Percentiles rank a stretch among this genome's conserved stretches.
Conservation (phyloP, 352 stramenopile species). For the Phytophthora constricta region DNA sequence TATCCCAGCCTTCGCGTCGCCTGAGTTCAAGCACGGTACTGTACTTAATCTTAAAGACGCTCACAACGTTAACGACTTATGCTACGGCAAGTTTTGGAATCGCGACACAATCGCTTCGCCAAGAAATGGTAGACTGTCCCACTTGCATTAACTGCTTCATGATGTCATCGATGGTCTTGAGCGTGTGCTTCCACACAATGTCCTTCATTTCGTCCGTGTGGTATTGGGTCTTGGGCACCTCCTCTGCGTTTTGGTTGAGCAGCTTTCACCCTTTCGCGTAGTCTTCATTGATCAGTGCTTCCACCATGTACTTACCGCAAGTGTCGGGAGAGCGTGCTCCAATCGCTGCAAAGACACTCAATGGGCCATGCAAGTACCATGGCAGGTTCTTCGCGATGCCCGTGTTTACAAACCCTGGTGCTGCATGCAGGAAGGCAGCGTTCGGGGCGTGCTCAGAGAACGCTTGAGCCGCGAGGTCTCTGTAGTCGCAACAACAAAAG, state of each 20-base stretch:
- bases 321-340: constrained; percentile 20
- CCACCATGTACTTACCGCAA: constrained; percentile 28
- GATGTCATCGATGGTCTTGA: constrained; percentile 23
- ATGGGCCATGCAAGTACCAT: constrained; percentile 13
- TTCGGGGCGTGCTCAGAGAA: constrained; percentile 24
- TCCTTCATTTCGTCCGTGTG: constrained; percentile 33
- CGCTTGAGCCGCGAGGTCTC: constrained; percentile 33
- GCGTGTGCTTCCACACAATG: constrained; percentile 26
- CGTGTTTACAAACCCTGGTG: constrained; percentile 27
- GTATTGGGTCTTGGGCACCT: constrained; percentile 21
- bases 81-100: too few species aligned
- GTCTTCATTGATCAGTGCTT: constrained; percentile 24
- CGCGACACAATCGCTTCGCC: too few species aligned
- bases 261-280: constrained; percentile 28
- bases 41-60: too few species aligned
- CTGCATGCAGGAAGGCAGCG: constrained; percentile 31
- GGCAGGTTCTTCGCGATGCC: constrained; percentile 11
- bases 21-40: too few species aligned
- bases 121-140: too few species aligned
- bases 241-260: constrained; percentile 23
- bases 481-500: background rate
- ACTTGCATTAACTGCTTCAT: constrained; percentile 30
- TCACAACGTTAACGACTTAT: too few species aligned
- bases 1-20: too few species aligned
- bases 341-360: constrained; percentile 13